Conservation (phyloP, 176 grass and related monocot genomes). For the Chrysopogon serrulatus region DNA sequence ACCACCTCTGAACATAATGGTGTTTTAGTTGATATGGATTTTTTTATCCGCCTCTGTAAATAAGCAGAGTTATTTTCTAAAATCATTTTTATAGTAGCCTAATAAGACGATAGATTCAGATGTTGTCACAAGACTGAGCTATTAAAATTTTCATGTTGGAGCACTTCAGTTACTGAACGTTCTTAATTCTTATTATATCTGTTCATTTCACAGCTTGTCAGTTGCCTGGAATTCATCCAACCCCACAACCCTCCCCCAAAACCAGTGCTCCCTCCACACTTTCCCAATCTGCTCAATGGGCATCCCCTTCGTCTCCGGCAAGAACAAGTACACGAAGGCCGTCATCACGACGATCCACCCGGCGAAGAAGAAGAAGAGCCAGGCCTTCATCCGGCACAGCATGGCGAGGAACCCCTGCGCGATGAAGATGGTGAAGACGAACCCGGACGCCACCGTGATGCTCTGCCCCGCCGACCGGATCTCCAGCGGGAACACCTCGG, state of each 20-base stretch:
- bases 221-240: too few relatives aligned
- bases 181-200: too few relatives aligned
- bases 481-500: constrained; percentile 94
- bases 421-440: background rate
- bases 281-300: background rate
- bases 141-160: too few relatives aligned
- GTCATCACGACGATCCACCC: background rate
- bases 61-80: too few relatives aligned
- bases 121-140: too few relatives aligned
- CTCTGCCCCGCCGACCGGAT: constrained; percentile 93
- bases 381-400: background rate
- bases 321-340: constrained; percentile 35
- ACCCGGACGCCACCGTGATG: constrained; percentile 30
- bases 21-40: too few relatives aligned
- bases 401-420: background rate
- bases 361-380: background rate
- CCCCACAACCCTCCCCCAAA: constrained; percentile 27
- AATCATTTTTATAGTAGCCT: too few relatives aligned
- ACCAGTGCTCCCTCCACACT: constrained; percentile 41
- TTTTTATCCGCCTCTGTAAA: too few relatives aligned
- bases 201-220: too few relatives aligned
- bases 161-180: too few relatives aligned
- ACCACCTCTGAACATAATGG: too few relatives aligned
- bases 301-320: constrained; percentile 33
- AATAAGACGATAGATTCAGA: too few relatives aligned